Base-by-base conservation (phyloP, 1,139 yeast species). In the Hemisphaericaspora lyxosophila region DNA sequence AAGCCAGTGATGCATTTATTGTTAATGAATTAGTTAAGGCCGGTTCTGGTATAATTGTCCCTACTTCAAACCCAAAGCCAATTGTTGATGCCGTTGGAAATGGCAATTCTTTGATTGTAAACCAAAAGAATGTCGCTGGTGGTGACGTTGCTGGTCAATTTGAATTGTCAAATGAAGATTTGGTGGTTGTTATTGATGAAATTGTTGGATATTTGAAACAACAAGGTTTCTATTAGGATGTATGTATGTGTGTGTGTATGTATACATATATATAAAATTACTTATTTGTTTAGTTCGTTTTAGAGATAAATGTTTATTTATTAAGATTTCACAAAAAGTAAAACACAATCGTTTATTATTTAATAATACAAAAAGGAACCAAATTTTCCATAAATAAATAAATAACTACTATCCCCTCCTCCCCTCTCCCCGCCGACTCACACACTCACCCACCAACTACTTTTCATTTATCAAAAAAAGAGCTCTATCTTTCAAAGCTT, bases 31-130 rank as follows among this genome's bases (percentile, higher is more conserved):
- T 90, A 53, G 87, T 88, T 40, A 81, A 87, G 58, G 79, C 96
- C 23, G 97, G 97, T 39, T 73, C 95, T 13, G 97, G 96, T 50
- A 94, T 90, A 31, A 84, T 90, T 50, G 77, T 87, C 33, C 77
- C 83, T 7, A 75, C 63, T 33, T 39, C 51, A 4, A 48, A 55
- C 11, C 47, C 50, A 26, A 45, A 62, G 11, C 51, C 57, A n/a
- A 68, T 76, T 45, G 75, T 80, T 27, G 72, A 80, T 22, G 57
- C 67, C 13, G 66, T 70, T 34, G 75, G 75, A 34, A 47, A 48
- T 36, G 62, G 64, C 26, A 70, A 70, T 42, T 47, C 64, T 13
- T 38, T 70, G 23, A 43, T 61, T 24, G 57, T 66, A 40, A 48
- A 47, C 25, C 50, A 46, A 16, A 50, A 44, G 26, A 51, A 47